Evolutionary conservation across 2,329 filamentous ascomycete species (phyloP).

Genomic region (Blastomyces percursus): DNA sequence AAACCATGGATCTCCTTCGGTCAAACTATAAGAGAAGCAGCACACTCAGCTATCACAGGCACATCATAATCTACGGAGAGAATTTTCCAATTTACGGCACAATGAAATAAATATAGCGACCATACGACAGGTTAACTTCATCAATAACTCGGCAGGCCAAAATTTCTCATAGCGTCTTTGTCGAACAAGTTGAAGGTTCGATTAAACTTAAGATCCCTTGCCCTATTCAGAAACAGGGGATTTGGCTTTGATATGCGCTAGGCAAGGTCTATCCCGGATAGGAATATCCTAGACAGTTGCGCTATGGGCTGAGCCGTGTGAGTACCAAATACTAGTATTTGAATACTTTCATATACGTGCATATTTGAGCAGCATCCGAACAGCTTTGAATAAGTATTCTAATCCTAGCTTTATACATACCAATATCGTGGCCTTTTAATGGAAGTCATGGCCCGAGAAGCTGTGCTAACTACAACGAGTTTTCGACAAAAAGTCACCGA

Average conservation of each 20-base stretch:
- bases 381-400: no score
- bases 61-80: background rate
- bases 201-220: background rate
- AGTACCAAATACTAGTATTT: no score
- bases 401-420: no score
- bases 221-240: background rate
- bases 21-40: background rate
- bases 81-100: background rate
- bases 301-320: no score
- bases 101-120: background rate
- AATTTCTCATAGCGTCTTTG: background rate
- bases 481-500: no score
- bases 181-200: background rate
- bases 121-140: background rate
- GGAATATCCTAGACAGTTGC: no score
- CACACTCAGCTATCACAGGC: background rate
- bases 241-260: background rate
- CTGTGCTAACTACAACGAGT: no score
- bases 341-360: no score
- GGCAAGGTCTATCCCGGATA: background rate
- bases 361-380: no score
- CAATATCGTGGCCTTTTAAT: no score
- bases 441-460: no score
- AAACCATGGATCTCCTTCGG: background rate
- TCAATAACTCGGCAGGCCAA: background rate